Evolutionary conservation across 23 red algal genomes (phyloP).

Genomic region (Gracilaria vermiculophylla): DNA sequence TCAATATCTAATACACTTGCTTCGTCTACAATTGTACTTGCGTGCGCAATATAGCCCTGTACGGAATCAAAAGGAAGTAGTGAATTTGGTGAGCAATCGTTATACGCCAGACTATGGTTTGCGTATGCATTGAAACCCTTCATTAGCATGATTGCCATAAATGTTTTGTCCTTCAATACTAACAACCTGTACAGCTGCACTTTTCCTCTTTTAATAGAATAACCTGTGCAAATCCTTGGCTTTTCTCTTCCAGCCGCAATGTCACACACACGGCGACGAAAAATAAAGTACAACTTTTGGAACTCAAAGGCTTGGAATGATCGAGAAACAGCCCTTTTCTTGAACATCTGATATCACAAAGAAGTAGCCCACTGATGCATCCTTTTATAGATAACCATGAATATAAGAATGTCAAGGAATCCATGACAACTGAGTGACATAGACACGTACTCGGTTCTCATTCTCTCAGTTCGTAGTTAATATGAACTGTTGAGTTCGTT

Average conservation of each 20-base stretch:
- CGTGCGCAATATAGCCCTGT: not conserved
- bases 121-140: slow-evolving; percentile 13
- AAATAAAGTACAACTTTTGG: not conserved
- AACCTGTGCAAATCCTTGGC: not conserved
- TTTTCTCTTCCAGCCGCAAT: not conserved
- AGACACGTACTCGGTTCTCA: not conserved
- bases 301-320: not conserved
- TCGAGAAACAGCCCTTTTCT: not conserved
- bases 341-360: not conserved
- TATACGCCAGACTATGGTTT: slow-evolving; percentile 39
- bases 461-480: not conserved
- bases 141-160: slow-evolving; percentile 31
- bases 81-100: not conserved
- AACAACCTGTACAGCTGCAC: slow-evolving; percentile 9
- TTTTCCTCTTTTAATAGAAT: not conserved
- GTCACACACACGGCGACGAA: not conserved
- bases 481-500: not conserved
- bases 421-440: not conserved
- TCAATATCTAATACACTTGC: not conserved
- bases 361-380: not conserved
- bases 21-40: not conserved
- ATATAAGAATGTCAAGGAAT: not conserved
- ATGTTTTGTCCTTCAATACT: not conserved
- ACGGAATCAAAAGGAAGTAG: not conserved
- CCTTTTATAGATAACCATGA: slow-evolving; percentile 5